Evolutionary conservation across 2,329 filamentous ascomycete species (phyloP).

Genomic region (Xenoacremonium recifei): DNA sequence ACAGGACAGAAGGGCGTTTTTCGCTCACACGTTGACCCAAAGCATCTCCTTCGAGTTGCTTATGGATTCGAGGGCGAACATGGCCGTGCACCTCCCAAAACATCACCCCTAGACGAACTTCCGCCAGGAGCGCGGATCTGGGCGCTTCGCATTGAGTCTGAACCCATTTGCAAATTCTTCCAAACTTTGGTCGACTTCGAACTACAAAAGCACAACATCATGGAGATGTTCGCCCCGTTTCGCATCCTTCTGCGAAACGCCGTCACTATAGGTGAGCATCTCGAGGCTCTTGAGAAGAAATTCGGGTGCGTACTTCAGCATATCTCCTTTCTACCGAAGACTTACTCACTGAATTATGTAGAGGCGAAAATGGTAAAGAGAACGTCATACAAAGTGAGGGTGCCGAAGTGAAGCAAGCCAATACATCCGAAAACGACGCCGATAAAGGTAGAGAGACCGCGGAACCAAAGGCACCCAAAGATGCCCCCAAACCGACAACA

Average conservation of each 20-base stretch:
- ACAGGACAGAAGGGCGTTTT: not conserved
- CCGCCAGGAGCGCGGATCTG: not conserved
- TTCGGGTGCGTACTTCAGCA: not conserved
- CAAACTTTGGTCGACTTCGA: not conserved
- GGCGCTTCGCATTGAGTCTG: not conserved
- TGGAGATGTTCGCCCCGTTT: slow-evolving; percentile 2
- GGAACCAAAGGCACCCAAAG: not conserved
- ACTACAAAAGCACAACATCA: not conserved
- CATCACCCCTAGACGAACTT: not conserved
- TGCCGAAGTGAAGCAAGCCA: not conserved
- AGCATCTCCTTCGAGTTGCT: not conserved
- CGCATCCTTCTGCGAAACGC: not conserved
- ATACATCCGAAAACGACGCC: not conserved
- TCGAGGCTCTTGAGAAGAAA: not conserved
- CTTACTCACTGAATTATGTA: too few species aligned
- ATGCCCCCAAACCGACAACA: not conserved
- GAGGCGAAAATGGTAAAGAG: not conserved
- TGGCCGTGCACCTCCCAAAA: not conserved
- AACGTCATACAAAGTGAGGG: too few species aligned
- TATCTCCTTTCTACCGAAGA: too few species aligned
- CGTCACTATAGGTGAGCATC: not conserved
- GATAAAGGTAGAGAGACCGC: not conserved
- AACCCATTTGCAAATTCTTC: not conserved
- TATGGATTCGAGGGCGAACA: not conserved
- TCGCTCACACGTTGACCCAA: not conserved